A percentile compares a stretch with the other conserved stretches of the same genome.
phyloP scores from a whole-genome alignment of 106 monocot genomes.

The Dioscorea dumetorum region DNA sequence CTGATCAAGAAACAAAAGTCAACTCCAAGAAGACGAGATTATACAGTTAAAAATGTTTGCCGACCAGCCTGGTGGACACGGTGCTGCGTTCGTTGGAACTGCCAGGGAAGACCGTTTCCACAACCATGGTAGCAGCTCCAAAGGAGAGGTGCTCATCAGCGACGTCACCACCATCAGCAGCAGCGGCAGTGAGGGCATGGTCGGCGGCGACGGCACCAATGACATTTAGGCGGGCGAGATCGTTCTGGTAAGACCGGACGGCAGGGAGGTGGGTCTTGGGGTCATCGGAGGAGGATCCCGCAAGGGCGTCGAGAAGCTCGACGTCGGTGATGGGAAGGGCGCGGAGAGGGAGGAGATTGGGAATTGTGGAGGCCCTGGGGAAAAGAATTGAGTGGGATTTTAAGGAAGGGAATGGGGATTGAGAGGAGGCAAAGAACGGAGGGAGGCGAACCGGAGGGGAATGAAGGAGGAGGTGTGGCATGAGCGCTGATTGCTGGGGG shows the following conservation, averaged over 20 bases:
- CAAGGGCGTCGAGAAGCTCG: conserved; percentile 19
- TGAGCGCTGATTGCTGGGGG: not conserved
- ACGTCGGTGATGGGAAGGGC: conserved; percentile 20
- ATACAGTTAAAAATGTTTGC: conserved; percentile 4
- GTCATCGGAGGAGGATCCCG: conserved; percentile 2
- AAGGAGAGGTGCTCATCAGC: conserved; percentile 70
- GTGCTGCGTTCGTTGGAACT: conserved; percentile 37
- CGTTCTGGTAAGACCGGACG: conserved; percentile 45
- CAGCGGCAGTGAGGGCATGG: conserved; percentile 77
- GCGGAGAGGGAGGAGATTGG: not conserved
- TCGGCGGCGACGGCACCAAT: conserved; percentile 32
- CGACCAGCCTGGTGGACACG: conserved; percentile 73
- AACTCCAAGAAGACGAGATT: not conserved
- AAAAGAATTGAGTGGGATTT: not conserved
- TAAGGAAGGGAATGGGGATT: not conserved
- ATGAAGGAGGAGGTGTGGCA: not conserved
- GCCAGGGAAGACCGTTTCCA: conserved; percentile 69
- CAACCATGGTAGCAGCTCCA: conserved; percentile 65
- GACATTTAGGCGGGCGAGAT: conserved; percentile 43
- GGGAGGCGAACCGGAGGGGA: not conserved
- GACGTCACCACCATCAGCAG: conserved; percentile 74
- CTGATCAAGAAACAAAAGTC: conserved; percentile 17
- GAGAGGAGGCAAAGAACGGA: not conserved
- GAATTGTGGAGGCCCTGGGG: not conserved
- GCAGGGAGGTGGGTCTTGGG: conserved; percentile 31